Percentiles rank a stretch among this genome's conserved stretches.
Evolutionary conservation across 495 filamentous ascomycete genomes (phyloP).

Genomic region (Xylaria acuta): DNA sequence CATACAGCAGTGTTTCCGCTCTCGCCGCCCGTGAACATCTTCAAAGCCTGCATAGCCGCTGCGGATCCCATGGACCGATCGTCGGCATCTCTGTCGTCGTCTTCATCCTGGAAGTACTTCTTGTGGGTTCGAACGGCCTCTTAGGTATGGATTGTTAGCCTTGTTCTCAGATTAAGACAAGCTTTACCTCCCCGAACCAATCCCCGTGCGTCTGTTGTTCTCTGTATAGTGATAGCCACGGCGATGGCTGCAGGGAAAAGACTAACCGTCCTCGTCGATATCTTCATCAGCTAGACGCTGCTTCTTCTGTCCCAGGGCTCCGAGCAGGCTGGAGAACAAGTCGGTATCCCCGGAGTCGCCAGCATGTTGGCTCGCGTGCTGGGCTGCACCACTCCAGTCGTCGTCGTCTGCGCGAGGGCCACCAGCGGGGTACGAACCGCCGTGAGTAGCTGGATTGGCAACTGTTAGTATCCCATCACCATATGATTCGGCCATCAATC

Average conservation of each 20-base stretch:
- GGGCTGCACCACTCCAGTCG: constrained; percentile 57
- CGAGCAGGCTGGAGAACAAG: constrained; percentile 60
- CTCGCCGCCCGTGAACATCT: constrained; percentile 62
- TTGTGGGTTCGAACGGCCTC: constrained; percentile 27
- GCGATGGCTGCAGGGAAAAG: background rate
- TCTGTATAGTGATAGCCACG: background rate
- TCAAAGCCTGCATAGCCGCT: constrained; percentile 72
- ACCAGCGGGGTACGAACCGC: constrained; percentile 47
- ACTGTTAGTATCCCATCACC: background rate
- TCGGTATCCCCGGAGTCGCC: constrained; percentile 51
- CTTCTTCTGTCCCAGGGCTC: constrained; percentile 56
- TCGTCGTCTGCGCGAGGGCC: constrained; percentile 44
- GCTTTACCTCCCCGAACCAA: background rate
- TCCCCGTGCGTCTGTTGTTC: background rate
- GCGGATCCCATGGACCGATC: constrained; percentile 60
- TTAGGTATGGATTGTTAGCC: constrained; percentile 15
- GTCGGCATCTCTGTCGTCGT: constrained; percentile 45
- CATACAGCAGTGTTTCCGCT: constrained; percentile 40
- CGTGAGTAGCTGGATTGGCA: constrained; percentile 42
- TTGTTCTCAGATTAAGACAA: background rate
- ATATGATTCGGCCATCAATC: background rate
- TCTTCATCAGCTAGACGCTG: constrained; percentile 55
- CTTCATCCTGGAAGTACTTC: constrained; percentile 42
- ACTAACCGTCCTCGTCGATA: constrained; percentile 64
- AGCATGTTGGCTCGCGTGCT: constrained; percentile 59